Evolutionary conservation across 208 protist species (phyloP).

Genomic region (Trypanosoma grayi): DNA sequence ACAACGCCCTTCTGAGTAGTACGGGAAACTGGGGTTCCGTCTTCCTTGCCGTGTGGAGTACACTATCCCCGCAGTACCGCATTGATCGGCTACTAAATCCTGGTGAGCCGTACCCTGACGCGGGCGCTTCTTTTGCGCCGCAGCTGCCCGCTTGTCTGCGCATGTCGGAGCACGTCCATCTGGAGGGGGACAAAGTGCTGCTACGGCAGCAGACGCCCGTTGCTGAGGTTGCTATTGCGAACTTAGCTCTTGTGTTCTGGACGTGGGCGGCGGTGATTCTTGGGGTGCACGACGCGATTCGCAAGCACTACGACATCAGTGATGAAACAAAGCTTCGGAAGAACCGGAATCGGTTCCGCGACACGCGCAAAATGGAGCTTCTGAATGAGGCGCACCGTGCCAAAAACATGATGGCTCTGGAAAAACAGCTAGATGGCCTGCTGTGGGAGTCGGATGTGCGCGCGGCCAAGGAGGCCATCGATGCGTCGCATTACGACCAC

Average conservation of each 20-base stretch:
- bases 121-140: not conserved
- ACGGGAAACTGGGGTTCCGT: constrained; percentile 57
- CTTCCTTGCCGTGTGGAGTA: constrained; percentile 53
- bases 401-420: constrained; percentile 62
- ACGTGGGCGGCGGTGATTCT: constrained; percentile 48
- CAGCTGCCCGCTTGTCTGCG: not conserved
- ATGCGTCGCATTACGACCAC: constrained; percentile 72
- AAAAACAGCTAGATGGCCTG: constrained; percentile 63
- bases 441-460: constrained; percentile 78
- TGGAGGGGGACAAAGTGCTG: constrained; percentile 4
- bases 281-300: constrained; percentile 65
- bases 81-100: not conserved
- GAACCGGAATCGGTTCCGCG: constrained; percentile 56
- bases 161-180: not conserved
- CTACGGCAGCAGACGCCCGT: constrained; percentile 29
- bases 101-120: not conserved
- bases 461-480: constrained; percentile 76
- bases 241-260: constrained; percentile 41
- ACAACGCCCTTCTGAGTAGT: constrained; percentile 31
- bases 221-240: constrained; percentile 42
- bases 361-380: constrained; percentile 45
- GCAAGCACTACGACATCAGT: constrained; percentile 74
- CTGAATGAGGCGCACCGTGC: constrained; percentile 64
- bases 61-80: constrained; percentile 48
- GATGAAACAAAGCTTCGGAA: constrained; percentile 70